Evolutionary conservation across 2,329 filamentous ascomycete genomes (phyloP), one percentile per base, ranked within the genome.

Genomic region (Rutstroemia sp.): DNA sequence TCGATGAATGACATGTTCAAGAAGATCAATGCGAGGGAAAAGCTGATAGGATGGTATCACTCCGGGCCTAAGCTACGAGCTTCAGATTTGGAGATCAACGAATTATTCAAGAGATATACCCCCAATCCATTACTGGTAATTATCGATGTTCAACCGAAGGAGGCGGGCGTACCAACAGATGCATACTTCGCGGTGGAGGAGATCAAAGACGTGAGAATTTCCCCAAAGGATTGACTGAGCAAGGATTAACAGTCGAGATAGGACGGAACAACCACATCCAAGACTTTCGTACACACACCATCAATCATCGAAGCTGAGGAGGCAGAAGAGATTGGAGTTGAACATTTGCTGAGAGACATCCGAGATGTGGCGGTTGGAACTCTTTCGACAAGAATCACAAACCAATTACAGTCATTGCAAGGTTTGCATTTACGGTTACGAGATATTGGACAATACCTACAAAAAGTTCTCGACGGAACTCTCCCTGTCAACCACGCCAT

Each of bases 1-100:
- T 90, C 87, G 66, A 99, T 99, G 94, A 95, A 94, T 77, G 94
- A 97, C 74, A 99, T 99, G 94, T 99, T 99, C 82, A 99, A 99
- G 80, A 97, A 97, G 78, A 92, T 99, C 80, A 99, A 99, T 77
- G 94, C 94, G 60, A 81, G 90, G 62, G 94, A 99, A 78, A 97
- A 97, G 84, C 82, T 99, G 72, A 95, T 99, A 80, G 94, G 94
- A 70, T 99, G 94, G 94, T 99, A 99, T 75, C 94, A 99, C 76
- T 95, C 94, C 19, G 94, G 94, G 44, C 94, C 94, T 41, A 99
- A 97, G 80, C 80, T 99, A 69, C 86, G 94, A 71, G 92, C 92
- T 56, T 96, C 94, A 47, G 94, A 99, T 79, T 78, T 99, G 65
- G 90, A 97, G 77, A 96, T 99, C 86, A 99, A 99, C 76, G 94